Conservation (phyloP, 2,329 filamentous ascomycete genomes). For the Cytospora leucostoma region DNA sequence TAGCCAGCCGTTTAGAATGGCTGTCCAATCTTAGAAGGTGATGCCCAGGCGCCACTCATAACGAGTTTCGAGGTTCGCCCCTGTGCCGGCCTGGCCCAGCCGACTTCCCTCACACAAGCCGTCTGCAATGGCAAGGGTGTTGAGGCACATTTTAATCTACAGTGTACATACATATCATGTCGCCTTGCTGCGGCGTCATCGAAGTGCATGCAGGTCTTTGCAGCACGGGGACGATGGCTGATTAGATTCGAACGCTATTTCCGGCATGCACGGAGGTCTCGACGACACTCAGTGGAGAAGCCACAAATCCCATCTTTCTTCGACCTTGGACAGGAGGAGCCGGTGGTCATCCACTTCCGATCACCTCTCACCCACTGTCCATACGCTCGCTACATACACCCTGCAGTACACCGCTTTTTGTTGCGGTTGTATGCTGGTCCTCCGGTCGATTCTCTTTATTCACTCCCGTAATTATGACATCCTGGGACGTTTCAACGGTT, state of each 20-base stretch:
- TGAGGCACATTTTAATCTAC: conserved; percentile 26
- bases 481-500: conserved; percentile 10
- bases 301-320: conserved; percentile 13
- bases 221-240: conserved; percentile 16
- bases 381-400: conserved; percentile 15
- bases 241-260: conserved; percentile 24
- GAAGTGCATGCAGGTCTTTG: conserved; percentile 19
- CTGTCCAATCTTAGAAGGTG: conserved; percentile 21
- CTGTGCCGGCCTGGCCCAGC: conserved; percentile 8
- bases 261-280: conserved; percentile 18
- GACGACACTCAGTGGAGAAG: conserved; percentile 21
- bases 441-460: neutral
- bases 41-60: conserved; percentile 9
- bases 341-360: conserved; percentile 18
- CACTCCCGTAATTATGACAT: conserved; percentile 17
- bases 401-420: conserved; percentile 25
- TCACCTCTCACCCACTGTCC: conserved; percentile 19
- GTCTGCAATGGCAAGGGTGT: conserved; percentile 12
- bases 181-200: conserved; percentile 24
- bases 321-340: conserved; percentile 18
- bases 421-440: conserved; percentile 11
- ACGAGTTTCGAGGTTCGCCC: conserved; percentile 11
- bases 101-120: conserved; percentile 17
- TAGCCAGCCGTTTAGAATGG: conserved; percentile 21
- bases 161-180: conserved; percentile 5